Conservation (phyloP, 1,284 basidiomycete genomes). For the Blastosporella zonata region DNA sequence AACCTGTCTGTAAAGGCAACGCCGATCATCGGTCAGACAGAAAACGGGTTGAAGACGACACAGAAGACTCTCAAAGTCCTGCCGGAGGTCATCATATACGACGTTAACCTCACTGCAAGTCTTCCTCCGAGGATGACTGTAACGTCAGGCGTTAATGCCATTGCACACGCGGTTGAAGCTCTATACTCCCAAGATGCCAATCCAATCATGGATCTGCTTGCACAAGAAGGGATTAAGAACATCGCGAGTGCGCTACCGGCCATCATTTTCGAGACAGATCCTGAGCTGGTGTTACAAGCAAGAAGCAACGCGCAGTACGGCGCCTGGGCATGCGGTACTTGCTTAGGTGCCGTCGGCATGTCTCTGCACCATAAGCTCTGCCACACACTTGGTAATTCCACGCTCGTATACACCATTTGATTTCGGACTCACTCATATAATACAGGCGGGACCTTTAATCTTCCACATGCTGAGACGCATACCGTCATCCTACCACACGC, state of each 20-base stretch:
- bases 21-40: conserved; percentile 43
- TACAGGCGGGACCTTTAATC: conserved; percentile 38
- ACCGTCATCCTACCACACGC: conserved; percentile 45
- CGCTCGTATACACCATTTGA: neutral
- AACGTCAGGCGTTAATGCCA: conserved; percentile 44
- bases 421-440: neutral
- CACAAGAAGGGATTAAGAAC: conserved; percentile 37
- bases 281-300: conserved; percentile 32
- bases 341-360: conserved; percentile 39
- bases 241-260: conserved; percentile 34
- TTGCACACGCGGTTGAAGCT: conserved; percentile 44
- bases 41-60: conserved; percentile 40
- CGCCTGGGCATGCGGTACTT: conserved; percentile 41
- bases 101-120: conserved; percentile 41
- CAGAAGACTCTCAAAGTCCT: conserved; percentile 39
- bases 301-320: conserved; percentile 40
- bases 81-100: conserved; percentile 44
- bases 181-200: conserved; percentile 39
- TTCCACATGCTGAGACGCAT: conserved; percentile 46
- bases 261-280: conserved; percentile 26
- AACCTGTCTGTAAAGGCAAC: conserved; percentile 26
- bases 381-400: conserved; percentile 39
- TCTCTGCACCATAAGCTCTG: conserved; percentile 48
- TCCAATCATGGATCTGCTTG: conserved; percentile 40
- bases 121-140: conserved; percentile 38